phyloP scores from a whole-genome alignment of 176 grass and related monocot species.

The Areca catechu region DNA sequence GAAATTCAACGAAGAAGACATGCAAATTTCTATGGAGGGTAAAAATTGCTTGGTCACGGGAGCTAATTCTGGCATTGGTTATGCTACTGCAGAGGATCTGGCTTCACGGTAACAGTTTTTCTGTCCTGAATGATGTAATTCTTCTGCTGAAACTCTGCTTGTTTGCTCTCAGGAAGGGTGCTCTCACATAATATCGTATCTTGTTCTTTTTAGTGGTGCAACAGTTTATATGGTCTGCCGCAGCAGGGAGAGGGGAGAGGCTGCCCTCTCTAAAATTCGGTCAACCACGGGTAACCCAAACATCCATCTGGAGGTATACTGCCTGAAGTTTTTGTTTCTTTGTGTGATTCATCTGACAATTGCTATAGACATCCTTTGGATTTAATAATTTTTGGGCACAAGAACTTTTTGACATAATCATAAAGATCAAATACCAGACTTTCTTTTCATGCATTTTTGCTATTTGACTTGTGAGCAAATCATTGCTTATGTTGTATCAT shows the following conservation, averaged over 20 bases:
- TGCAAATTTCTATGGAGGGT: slow-evolving; percentile 65
- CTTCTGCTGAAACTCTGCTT: neutral
- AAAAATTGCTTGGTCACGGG: slow-evolving; percentile 84
- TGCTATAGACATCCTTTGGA: no score
- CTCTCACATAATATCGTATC: slow-evolving; percentile 2
- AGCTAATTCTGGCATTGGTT: slow-evolving; percentile 91
- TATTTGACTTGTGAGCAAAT: no score
- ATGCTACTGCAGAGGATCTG: slow-evolving; percentile 66
- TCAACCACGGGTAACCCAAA: slow-evolving; percentile 69
- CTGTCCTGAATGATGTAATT: neutral
- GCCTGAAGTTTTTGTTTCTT: neutral
- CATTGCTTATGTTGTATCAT: no score
- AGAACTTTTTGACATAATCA: no score
- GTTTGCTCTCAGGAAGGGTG: neutral
- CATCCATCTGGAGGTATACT: slow-evolving; percentile 69
- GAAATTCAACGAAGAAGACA: slow-evolving; percentile 84
- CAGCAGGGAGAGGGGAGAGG: slow-evolving; percentile 79
- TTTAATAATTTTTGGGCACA: no score
- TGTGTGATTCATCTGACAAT: no score
- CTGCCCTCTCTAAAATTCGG: slow-evolving; percentile 57
- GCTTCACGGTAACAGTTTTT: slow-evolving; percentile 57
- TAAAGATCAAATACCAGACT: no score
- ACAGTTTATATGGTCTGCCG: slow-evolving; percentile 94
- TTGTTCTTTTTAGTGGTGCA: slow-evolving; percentile 55
- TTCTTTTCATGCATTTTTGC: no score